Evolutionary conservation across 177 flowering plant species (phyloP), one percentile per base, ranked within the genome.

Genomic region (Vitis hybrid): DNA sequence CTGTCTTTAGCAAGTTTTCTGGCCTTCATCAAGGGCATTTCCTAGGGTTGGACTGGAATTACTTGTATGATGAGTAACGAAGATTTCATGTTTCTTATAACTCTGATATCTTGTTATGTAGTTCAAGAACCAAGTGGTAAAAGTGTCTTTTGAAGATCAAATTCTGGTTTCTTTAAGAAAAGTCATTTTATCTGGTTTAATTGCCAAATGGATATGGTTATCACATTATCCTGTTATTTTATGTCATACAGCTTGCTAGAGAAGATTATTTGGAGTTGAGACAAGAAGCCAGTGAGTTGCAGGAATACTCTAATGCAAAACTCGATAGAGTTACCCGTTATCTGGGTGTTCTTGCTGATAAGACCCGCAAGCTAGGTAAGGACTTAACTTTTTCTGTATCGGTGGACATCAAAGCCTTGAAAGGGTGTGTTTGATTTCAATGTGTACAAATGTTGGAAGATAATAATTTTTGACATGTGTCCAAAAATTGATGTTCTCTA

Each of bases 261-360:
- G 91, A 88, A 75, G 97, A 95, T 73, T 90, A 80, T 79, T 62
- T 87, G 81, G 91, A 81, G 79, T 80, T 95, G 87, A 86, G 91
- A 79, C 96, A 90, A 78, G 98, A 91, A 82, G 97, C 97, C 51
- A 82, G 77, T 80, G 97, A 93, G 68, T 80, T 95, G 64, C 97
- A 90, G 71, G 99, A 95, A 76, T 95, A 95, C 73, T 91, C 98
- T 39, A 89, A 89, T 82, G 98, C 97, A 14, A 93, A 95, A 83
- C 88, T 95, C 69, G 98, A 91, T 66, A 80, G 98, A 68, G 91
- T 93, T 77, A 88, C 96, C 58, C 90, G 97, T 9, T 95, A 95
- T 80, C 73, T 95, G n/a, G 96, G 98, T 64, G 98, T 88, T 78
- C 96, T 95, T 76, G 96, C 98, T 70, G 88, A 91, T 55, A 91